These are phyloP conservation scores for Xylaria sp. DNA, from an alignment of 2,329 filamentous ascomycete genomes.

Conservation along the genomic window DNA sequence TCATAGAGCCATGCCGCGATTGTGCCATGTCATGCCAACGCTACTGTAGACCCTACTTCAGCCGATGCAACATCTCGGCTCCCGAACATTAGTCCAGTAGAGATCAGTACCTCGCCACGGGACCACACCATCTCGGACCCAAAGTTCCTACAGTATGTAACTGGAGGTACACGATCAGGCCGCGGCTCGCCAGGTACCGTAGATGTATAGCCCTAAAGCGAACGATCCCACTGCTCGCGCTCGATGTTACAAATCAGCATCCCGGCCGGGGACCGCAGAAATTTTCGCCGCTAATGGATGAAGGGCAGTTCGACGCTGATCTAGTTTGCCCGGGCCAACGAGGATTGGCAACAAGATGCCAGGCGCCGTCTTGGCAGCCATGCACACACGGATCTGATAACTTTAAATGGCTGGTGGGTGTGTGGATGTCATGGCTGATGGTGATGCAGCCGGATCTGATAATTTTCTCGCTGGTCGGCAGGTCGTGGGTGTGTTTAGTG, in stretches of 20 bases:
- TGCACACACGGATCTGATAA: conserved; percentile 46
- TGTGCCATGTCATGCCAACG: conserved; percentile 1
- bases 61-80: too few species aligned
- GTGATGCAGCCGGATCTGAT: conserved; percentile 36
- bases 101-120: neutral
- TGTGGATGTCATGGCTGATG: conserved; percentile 22
- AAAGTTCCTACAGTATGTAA: neutral
- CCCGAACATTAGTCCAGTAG: neutral
- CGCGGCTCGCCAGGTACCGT: conserved; percentile 14
- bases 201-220: conserved; percentile 2
- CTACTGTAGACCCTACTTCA: too few species aligned
- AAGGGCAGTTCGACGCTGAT: conserved; percentile 21
- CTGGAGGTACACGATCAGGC: neutral
- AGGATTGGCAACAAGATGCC: conserved; percentile 18
- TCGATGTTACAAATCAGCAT: conserved; percentile 2
- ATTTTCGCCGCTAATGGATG: conserved; percentile 36
- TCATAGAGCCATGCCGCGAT: neutral
- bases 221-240: conserved; percentile 1
- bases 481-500: too few species aligned
- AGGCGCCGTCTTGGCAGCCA: conserved; percentile 34
- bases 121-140: neutral
- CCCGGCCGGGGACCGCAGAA: conserved; percentile 8
- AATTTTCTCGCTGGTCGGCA: conserved; percentile 21
- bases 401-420: conserved; percentile 39
- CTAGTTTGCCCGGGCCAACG: neutral